Conservation (phyloP, 345 rosid genomes). For the Atalantia buxifolia region DNA sequence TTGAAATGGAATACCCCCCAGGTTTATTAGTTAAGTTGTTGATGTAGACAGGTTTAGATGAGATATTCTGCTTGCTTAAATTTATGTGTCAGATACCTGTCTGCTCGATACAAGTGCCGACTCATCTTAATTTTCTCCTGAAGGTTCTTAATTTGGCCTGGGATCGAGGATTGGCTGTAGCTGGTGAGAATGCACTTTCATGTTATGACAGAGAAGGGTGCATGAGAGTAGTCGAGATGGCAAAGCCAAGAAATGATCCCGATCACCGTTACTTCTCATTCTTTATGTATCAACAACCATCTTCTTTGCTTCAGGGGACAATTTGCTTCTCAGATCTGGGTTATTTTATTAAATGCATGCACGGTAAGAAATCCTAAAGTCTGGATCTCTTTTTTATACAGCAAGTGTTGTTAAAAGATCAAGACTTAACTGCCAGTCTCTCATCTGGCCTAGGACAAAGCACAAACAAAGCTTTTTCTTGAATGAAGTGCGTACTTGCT, state of each 20-base stretch:
- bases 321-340: constrained; percentile 77
- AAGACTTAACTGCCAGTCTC: background rate
- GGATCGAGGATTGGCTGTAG: constrained; percentile 66
- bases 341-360: constrained; percentile 75
- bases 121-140: constrained; percentile 12
- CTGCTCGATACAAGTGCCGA: background rate
- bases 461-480: background rate
- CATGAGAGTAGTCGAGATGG: constrained; percentile 73
- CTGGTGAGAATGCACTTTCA: constrained; percentile 68
- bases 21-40: background rate
- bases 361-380: constrained; percentile 43
- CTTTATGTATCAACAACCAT: constrained; percentile 77
- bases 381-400: no score
- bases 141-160: constrained; percentile 87
- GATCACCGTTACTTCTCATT: constrained; percentile 63
- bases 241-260: constrained; percentile 88
- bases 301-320: constrained; percentile 66
- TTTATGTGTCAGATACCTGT: background rate
- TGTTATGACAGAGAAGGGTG: constrained; percentile 74
- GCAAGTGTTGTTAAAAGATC: background rate
- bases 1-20: background rate
- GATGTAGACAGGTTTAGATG: background rate
- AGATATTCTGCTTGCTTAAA: background rate
- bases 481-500: background rate
- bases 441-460: background rate